Base-by-base conservation (phyloP, 1,139 yeast genomes). In the Kodamaea plutei region DNA sequence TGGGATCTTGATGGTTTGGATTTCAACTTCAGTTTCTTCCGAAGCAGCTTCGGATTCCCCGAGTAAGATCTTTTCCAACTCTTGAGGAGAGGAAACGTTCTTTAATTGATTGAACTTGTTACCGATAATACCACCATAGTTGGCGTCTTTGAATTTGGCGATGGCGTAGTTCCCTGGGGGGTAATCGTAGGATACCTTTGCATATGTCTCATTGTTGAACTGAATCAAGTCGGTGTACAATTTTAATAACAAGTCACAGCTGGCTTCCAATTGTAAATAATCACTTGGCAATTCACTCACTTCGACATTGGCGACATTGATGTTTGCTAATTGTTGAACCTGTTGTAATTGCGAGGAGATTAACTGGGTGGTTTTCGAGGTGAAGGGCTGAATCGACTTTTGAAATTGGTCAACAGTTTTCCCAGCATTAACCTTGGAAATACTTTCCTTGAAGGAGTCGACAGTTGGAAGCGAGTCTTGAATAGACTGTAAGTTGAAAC, bases 241-340 rank as follows among this genome's bases (percentile, higher is more conserved):
- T 34, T 65, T 65, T 49, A 76, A 73, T 43, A 80, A 61, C 34
- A 73, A 65, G 54, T 79, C 91, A 39, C 82, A 79, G 47, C 73
- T 74, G 38, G 69, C 63, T 53, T 83, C 93, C 45, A 84, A 64
- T 37, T 72, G 69, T 39, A 75, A 66, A 55, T 84, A 84, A 42
- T 82, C 88, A 28, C 73, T 72, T 23, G 94, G 94, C 35, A 83
- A 66, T 51, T 82, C 85, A 40, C 84, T 74, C 11, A 63, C 63
- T 38, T 67, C 73, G 17, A 64, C 52, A 33, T 56, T 54, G 18
- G 57, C 40, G 35, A 40, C 23, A n/a, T n/a, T n/a, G n/a, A n/a
- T n/a, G 36, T 44, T 48, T 28, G 73, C 70, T 38, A 67, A 56
- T 29, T 62, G 69, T 40, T 66, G 73, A 15, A 67, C 67, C 40